Evolutionary conservation across 495 filamentous ascomycete genomes (phyloP), one percentile per base, ranked within the genome.

Genomic region (Daldinia vernicosa): DNA sequence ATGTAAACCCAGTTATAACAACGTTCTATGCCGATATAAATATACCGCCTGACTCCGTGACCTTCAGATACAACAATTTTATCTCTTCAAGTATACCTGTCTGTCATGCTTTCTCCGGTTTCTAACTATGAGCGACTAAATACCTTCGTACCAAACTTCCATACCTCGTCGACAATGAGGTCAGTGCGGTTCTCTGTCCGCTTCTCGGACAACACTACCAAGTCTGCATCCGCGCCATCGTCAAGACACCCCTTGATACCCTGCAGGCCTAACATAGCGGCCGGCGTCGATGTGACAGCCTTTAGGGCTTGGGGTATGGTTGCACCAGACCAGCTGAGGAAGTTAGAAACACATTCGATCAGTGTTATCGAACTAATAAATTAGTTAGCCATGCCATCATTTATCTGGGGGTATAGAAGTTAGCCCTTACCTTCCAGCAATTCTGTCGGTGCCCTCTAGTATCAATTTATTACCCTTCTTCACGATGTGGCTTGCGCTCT

Each of bases 281-380:
- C 92, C 11, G 93, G 92, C 8, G 89, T 90, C 14, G 83, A 82
- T 1, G 93, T 93, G 9, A 93, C 92, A 0, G 91, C 86, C 63
- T 84, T 86, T 24, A 96, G 78, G 0, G 89, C 91, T 73, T 88
- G 82, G 0, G 90, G 86, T 11, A 93, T 85, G 4, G 81, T 82
- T 0, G 87, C 84, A 6, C 86, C 88, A 0, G 88, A 86, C 90
- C 90, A 94, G 59, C 84, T 85, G 43, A 91, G 82, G 78, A 95
- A 93, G 72, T 95, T 95, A 52, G 88, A 90, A 33, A 94, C 88
- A 74, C 93, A 96, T 72, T 93, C 90, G 32, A 93, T 87, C 8
- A 96, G 84, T 5, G 89, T 89, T 45, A 89, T 86, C 0, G 89
- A 89, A 69, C 88, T 89, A 8, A 77, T 59, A 67, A 14, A 35